Conservation (phyloP, 2,329 filamentous ascomycete genomes). For the Tolypocladium nubicola region DNA sequence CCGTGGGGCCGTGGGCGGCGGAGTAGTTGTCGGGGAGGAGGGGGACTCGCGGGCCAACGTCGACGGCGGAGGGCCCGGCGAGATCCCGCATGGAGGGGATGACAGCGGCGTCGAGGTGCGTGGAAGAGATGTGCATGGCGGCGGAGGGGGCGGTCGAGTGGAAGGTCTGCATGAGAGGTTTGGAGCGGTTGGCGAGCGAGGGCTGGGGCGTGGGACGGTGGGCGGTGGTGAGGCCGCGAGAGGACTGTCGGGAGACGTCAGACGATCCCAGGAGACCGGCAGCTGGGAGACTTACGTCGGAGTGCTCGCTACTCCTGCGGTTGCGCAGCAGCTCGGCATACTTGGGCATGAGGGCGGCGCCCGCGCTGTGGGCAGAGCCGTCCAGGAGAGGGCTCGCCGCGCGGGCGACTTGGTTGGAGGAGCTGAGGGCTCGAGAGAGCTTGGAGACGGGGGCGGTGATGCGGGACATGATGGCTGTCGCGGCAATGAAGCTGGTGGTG, state of each 20-base stretch:
- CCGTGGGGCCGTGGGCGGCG: constrained; percentile 31
- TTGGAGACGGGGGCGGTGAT: constrained; percentile 38
- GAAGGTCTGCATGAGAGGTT: constrained; percentile 56
- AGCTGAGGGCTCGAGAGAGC: constrained; percentile 34
- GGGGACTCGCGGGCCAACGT: constrained; percentile 41
- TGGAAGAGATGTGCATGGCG: constrained; percentile 25
- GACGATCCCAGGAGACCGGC: background rate
- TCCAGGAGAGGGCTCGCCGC: constrained; percentile 23
- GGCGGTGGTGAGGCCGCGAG: constrained; percentile 33
- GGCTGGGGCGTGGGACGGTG: constrained; percentile 37
- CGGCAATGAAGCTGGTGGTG: background rate
- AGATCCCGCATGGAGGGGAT: constrained; percentile 35
- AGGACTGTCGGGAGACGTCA: constrained; percentile 9
- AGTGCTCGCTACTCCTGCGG: constrained; percentile 20
- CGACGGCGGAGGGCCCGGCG: constrained; percentile 15
- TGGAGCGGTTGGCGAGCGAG: constrained; percentile 31
- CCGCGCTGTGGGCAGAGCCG: constrained; percentile 22
- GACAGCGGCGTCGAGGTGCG: constrained; percentile 40
- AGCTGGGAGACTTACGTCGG: constrained; percentile 25
- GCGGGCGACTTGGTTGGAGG: constrained; percentile 23
- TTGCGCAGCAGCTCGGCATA: constrained; percentile 34
- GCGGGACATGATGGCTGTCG: constrained; percentile 30
- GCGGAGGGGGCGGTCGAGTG: constrained; percentile 32
- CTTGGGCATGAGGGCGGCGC: constrained; percentile 32
- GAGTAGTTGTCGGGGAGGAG: constrained; percentile 49